phyloP scores from a whole-genome alignment of 2,329 filamentous ascomycete species.

The Cyclaneusma minus region DNA sequence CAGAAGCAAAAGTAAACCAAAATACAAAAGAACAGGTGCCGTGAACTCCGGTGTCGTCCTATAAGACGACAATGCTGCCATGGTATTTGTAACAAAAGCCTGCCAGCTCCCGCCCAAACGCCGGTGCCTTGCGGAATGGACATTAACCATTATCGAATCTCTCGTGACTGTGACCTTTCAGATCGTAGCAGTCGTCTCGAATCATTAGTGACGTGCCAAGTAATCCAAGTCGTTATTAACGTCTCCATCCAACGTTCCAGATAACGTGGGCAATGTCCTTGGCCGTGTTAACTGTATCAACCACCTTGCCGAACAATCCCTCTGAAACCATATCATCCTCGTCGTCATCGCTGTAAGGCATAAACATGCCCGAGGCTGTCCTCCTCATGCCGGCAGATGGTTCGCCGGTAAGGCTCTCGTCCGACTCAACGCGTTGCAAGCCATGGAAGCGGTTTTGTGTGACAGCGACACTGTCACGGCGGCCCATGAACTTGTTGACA shows the following conservation, averaged over 20 bases:
- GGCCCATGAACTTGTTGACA: constrained; percentile 11
- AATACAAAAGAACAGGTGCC: too few relatives aligned
- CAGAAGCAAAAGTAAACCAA: too few relatives aligned
- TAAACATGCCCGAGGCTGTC: constrained; percentile 79
- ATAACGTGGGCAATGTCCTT: constrained; percentile 57
- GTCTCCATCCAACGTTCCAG: constrained; percentile 57
- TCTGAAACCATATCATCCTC: constrained; percentile 46
- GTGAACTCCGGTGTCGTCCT: too few relatives aligned
- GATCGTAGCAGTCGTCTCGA: too few relatives aligned
- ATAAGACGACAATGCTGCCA: too few relatives aligned
- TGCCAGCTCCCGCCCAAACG: too few relatives aligned
- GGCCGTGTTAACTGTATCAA: constrained; percentile 43
- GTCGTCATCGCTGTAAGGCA: constrained; percentile 67
- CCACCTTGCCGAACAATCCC: constrained; percentile 26
- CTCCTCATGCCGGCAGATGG: constrained; percentile 54
- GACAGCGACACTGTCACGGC: constrained; percentile 14
- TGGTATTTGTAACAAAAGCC: too few relatives aligned
- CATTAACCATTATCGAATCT: too few relatives aligned
- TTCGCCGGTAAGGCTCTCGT: constrained; percentile 32
- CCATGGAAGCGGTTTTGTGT: constrained; percentile 14
- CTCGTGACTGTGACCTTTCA: too few relatives aligned
- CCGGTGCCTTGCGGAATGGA: too few relatives aligned
- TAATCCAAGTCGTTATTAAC: too few relatives aligned
- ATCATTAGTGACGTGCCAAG: too few relatives aligned
- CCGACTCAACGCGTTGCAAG: constrained; percentile 16